These are phyloP conservation scores for Alternaria postmessia DNA, from an alignment of 2,329 filamentous ascomycete species.

Conservation along the genomic window DNA sequence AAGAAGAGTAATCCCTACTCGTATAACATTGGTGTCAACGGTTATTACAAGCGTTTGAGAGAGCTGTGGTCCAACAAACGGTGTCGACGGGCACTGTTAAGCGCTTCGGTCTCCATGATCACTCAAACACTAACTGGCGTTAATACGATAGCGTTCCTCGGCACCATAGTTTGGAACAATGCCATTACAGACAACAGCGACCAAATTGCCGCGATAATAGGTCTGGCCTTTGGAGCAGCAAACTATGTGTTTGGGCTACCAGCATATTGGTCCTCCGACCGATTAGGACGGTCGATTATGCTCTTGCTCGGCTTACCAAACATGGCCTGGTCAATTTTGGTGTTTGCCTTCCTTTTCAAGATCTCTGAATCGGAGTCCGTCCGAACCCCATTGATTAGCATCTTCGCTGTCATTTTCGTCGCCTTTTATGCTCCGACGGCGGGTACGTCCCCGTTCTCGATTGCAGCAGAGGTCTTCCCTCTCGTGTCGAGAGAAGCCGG, in stretches of 20 bases:
- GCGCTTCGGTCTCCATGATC: slow-evolving; percentile 30
- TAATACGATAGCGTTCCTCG: slow-evolving; percentile 27
- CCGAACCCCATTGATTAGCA: slow-evolving; percentile 20
- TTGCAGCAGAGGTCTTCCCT: slow-evolving; percentile 33
- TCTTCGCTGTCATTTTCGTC: slow-evolving; percentile 30
- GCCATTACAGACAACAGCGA: slow-evolving; percentile 9
- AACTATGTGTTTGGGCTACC: slow-evolving; percentile 31
- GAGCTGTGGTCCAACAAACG: slow-evolving; percentile 28
- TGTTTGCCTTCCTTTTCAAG: slow-evolving; percentile 31
- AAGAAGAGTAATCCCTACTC: slow-evolving; percentile 25
- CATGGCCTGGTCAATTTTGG: slow-evolving; percentile 35
- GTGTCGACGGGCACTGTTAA: slow-evolving; percentile 26
- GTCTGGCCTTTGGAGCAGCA: slow-evolving; percentile 27
- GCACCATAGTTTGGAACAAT: slow-evolving; percentile 27
- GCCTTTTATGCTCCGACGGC: slow-evolving; percentile 31
- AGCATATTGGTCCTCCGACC: slow-evolving; percentile 32
- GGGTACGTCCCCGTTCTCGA: slow-evolving; percentile 34
- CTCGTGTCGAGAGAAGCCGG: slow-evolving; percentile 34
- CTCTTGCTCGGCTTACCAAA: slow-evolving; percentile 29
- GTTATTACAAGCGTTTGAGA: slow-evolving; percentile 27
- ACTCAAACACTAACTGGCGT: slow-evolving; percentile 24
- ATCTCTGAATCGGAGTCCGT: slow-evolving; percentile 13
- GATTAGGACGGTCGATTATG: slow-evolving; percentile 30
- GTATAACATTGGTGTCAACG: slow-evolving; percentile 34
- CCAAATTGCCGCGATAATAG: slow-evolving; percentile 24